These are phyloP conservation scores for Aspergillus kassunensis DNA, from an alignment of 495 filamentous ascomycete genomes.

Conservation along the genomic window DNA sequence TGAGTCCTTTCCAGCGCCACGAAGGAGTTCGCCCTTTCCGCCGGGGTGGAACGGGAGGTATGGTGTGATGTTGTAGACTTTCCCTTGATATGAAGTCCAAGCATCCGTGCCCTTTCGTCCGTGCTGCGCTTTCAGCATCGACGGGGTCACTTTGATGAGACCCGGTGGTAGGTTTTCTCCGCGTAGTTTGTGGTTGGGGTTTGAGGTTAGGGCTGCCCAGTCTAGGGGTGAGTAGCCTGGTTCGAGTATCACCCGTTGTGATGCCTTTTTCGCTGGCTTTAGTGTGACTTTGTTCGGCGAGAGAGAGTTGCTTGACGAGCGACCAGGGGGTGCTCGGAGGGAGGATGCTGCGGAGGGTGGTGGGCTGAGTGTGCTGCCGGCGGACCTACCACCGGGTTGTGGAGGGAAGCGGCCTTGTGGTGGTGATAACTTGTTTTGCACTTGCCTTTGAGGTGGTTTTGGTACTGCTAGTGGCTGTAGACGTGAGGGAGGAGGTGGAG, in stretches of 20 bases:
- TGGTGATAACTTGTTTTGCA: slow-evolving; percentile 6
- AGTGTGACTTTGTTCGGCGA: slow-evolving; percentile 27
- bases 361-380: slow-evolving; percentile 22
- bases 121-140: slow-evolving; percentile 66
- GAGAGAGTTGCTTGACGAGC: slow-evolving; percentile 32
- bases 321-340: slow-evolving; percentile 27
- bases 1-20: slow-evolving; percentile 64
- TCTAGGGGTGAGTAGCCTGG: slow-evolving; percentile 92
- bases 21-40: slow-evolving; percentile 79
- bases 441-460: slow-evolving; percentile 13
- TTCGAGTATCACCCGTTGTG: slow-evolving; percentile 64
- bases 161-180: slow-evolving; percentile 50
- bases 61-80: slow-evolving; percentile 89
- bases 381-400: slow-evolving; percentile 7
- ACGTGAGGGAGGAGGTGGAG: slow-evolving; percentile 26
- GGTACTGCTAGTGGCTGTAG: slow-evolving; percentile 25
- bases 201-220: slow-evolving; percentile 77
- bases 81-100: slow-evolving; percentile 82
- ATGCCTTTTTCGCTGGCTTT: slow-evolving; percentile 36
- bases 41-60: slow-evolving; percentile 91
- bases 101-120: slow-evolving; percentile 79
- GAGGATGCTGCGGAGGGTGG: slow-evolving; percentile 34
- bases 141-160: slow-evolving; percentile 68
- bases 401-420: slow-evolving; percentile 20
- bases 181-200: slow-evolving; percentile 63